Evolutionary conservation across 805 yeast species (phyloP).

Genomic region (Saccharomycopsis malanga): DNA sequence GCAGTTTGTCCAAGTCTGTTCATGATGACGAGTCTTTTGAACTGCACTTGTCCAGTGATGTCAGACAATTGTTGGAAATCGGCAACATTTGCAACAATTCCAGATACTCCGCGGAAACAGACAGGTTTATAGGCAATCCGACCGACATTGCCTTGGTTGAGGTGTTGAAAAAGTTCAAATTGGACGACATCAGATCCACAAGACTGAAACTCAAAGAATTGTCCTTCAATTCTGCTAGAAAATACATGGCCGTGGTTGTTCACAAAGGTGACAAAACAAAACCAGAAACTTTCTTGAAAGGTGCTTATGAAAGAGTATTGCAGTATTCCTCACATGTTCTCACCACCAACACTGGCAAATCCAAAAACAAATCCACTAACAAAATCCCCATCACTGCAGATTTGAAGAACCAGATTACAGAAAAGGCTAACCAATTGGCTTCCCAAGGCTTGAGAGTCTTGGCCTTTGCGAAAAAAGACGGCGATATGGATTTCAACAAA

Average conservation of each 20-base stretch:
- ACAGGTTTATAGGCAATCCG: slow-evolving; percentile 80
- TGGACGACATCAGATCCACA: slow-evolving; percentile 62
- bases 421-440: slow-evolving; percentile 61
- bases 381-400: slow-evolving; percentile 34
- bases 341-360: background rate
- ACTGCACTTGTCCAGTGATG: slow-evolving; percentile 46
- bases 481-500: slow-evolving; percentile 5
- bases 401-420: slow-evolving; percentile 37
- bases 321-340: slow-evolving; percentile 51
- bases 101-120: slow-evolving; percentile 58
- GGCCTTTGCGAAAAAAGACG: slow-evolving; percentile 59
- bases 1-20: background rate
- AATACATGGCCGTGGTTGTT: slow-evolving; percentile 81
- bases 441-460: slow-evolving; percentile 79
- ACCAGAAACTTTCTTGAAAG: slow-evolving; percentile 67
- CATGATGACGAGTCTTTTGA: slow-evolving; percentile 27
- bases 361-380: slow-evolving; percentile 30
- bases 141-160: slow-evolving; percentile 90
- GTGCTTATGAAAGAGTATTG: slow-evolving; percentile 78
- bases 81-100: slow-evolving; percentile 76
- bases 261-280: slow-evolving; percentile 53
- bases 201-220: slow-evolving; percentile 59
- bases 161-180: slow-evolving; percentile 58
- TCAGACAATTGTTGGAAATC: slow-evolving; percentile 48
- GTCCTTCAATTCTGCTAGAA: slow-evolving; percentile 78